These are phyloP conservation scores for Nakazawaea anatomiae DNA, from an alignment of 805 yeast genomes.

Conservation along the genomic window DNA sequence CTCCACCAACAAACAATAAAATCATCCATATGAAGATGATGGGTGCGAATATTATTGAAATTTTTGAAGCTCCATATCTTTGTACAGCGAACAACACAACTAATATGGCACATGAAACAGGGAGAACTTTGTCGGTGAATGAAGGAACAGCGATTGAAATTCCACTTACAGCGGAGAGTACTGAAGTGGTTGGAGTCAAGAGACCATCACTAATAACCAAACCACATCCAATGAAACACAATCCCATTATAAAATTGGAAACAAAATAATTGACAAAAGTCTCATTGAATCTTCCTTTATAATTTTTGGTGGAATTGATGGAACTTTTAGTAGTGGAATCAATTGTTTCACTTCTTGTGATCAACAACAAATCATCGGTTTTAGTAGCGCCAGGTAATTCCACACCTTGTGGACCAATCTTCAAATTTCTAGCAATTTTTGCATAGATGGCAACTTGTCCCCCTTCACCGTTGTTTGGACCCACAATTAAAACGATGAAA, in stretches of 20 bases:
- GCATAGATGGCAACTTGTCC: constrained; percentile 63
- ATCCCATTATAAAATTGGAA: constrained; percentile 27
- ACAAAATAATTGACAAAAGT: constrained; percentile 22
- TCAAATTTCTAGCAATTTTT: constrained; percentile 43
- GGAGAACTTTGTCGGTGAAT: constrained; percentile 33
- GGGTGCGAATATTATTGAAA: constrained; percentile 50
- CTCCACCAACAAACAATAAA: constrained; percentile 38
- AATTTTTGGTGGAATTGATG: constrained; percentile 12
- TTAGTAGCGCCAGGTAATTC: constrained; percentile 31
- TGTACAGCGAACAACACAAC: constrained; percentile 40
- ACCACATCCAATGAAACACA: constrained; percentile 50
- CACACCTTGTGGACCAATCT: constrained; percentile 41
- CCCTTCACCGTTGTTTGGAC: constrained; percentile 57
- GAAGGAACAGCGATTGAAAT: constrained; percentile 46
- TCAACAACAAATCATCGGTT: constrained; percentile 23
- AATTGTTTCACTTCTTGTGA: constrained; percentile 35
- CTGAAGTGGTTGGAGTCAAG: constrained; percentile 60
- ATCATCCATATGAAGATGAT: constrained; percentile 46
- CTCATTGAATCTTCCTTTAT: constrained; percentile 18
- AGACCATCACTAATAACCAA: constrained; percentile 55
- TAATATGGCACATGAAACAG: constrained; percentile 43
- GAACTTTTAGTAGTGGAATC: constrained; percentile 17
- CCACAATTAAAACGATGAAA: constrained; percentile 39
- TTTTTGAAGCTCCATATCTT: constrained; percentile 41
- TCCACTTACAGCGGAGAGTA: constrained; percentile 51